Conservation (phyloP, 768 basidiomycete genomes). For the Strobilomyces confusus region DNA sequence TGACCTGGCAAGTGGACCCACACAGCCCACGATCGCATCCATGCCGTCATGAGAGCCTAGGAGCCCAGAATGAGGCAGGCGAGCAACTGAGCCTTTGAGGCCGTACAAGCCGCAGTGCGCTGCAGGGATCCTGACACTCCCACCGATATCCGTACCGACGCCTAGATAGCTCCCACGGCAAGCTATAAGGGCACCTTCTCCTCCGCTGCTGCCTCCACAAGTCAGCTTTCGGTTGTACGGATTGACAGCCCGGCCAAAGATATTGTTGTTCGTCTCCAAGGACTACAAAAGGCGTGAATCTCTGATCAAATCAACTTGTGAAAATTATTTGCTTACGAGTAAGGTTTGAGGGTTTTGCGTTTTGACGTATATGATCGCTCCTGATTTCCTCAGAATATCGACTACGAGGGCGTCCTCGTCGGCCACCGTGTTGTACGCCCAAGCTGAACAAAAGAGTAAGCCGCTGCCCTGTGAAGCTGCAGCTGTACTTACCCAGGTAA, state of each 20-base stretch:
- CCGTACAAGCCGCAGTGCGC: constrained; percentile 41
- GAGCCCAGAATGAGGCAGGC: constrained; percentile 49
- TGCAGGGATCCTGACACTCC: constrained; percentile 42
- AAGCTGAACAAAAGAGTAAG: constrained; percentile 28
- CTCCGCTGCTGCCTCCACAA: constrained; percentile 46
- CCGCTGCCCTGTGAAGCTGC: background rate
- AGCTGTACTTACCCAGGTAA: constrained; percentile 19
- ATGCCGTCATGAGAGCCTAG: constrained; percentile 49
- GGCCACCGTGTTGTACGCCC: constrained; percentile 37
- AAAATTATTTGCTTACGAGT: constrained; percentile 33
- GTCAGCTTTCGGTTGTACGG: constrained; percentile 52
- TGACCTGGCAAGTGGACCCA: constrained; percentile 48
- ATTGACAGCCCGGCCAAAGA: constrained; percentile 61
- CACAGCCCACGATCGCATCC: constrained; percentile 49
- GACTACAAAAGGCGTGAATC: constrained; percentile 32
- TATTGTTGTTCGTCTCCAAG: constrained; percentile 50
- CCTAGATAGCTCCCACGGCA: constrained; percentile 39
- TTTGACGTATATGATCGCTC: constrained; percentile 44
- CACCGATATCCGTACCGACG: constrained; percentile 48
- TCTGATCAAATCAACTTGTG: background rate
- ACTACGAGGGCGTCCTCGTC: constrained; percentile 42
- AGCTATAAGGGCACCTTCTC: constrained; percentile 44
- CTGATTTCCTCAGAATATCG: constrained; percentile 41
- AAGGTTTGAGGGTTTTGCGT: constrained; percentile 49
- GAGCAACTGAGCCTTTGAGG: constrained; percentile 44